These are phyloP conservation scores for Mangifera indica DNA, from an alignment of 345 rosid genomes.

Conservation along the genomic window DNA sequence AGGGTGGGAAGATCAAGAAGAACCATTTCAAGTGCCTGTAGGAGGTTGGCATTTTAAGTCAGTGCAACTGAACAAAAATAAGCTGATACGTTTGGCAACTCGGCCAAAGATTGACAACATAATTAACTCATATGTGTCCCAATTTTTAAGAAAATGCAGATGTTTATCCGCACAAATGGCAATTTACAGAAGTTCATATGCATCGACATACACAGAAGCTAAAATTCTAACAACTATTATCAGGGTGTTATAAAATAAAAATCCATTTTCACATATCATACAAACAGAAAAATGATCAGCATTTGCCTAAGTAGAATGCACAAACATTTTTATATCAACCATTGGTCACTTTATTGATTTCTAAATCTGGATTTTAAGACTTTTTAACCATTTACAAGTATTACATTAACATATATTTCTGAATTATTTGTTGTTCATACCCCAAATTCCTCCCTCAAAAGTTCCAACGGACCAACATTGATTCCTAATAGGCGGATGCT, in stretches of 20 bases:
- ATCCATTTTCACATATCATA: too few relatives aligned
- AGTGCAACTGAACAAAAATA: slow-evolving; percentile 5
- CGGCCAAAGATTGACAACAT: background rate
- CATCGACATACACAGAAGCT: too few relatives aligned
- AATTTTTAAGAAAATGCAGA: slow-evolving; percentile 2
- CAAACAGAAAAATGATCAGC: background rate
- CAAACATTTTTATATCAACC: too few relatives aligned
- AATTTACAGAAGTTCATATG: background rate
- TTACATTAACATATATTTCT: background rate
- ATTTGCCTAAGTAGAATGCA: background rate
- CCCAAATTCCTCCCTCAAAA: background rate
- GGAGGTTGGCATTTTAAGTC: slow-evolving; percentile 4
- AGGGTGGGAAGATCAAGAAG: slow-evolving; percentile 77
- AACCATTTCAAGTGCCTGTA: slow-evolving; percentile 45
- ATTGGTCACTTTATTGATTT: too few relatives aligned
- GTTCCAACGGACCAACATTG: background rate
- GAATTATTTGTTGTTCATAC: background rate
- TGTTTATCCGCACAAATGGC: background rate
- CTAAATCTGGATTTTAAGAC: too few relatives aligned
- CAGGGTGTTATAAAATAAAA: too few relatives aligned
- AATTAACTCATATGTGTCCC: background rate
- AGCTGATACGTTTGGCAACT: background rate
- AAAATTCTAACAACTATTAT: too few relatives aligned
- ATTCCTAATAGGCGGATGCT: background rate
- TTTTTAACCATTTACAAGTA: too few relatives aligned